Evolutionary conservation across 2,329 filamentous ascomycete genomes (phyloP), one percentile per base, ranked within the genome.

Genomic region (Nannizziopsis barbatae): DNA sequence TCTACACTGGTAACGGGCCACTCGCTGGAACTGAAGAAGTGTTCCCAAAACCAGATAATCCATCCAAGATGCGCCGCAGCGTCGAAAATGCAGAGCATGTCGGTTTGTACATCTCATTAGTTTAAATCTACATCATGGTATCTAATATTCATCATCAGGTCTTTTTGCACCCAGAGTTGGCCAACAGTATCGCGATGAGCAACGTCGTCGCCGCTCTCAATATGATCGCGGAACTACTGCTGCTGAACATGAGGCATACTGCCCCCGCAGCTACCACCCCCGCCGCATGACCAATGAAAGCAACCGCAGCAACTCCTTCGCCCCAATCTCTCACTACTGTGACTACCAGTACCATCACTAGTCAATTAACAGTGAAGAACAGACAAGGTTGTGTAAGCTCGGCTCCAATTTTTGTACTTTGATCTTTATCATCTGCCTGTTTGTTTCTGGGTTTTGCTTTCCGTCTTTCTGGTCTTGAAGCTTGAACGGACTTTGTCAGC

Each of bases 51-150:
- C 83, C 86, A 0, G 86, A 95, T 68, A 95, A 95, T 60, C 76
- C 80, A 48, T 85, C 84, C 0, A 95, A 95, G 70, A 83, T 92
- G 74, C 84, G 87, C 67, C 78, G 88, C 52, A 92, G 85, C 56
- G 83, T 85, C 52, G 85, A 93, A 62, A 93, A 92, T 62, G 87
- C 87, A 1, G 83, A 87, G 61, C 81, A 86, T 60, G 80, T 90
- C 56, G 88, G 88, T 80, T 63, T 64, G 81, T 74, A 45, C 36
- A 40, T 14, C 42, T 48, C 22, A 42, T 30, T n/a, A 5, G 33
- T 40, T 35, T 35, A 27, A 32, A 42, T 17, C 11, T 58, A 31
- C 47, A 17, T 33, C n/a, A 44, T 10, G 12, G 9, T 27, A 4
- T 27, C 18, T 43, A 44, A 42, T 11, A 5, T 7, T 35, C 32